phyloP scores from a whole-genome alignment of 2,329 filamentous ascomycete genomes.

The Monosporascus ibericus region DNA sequence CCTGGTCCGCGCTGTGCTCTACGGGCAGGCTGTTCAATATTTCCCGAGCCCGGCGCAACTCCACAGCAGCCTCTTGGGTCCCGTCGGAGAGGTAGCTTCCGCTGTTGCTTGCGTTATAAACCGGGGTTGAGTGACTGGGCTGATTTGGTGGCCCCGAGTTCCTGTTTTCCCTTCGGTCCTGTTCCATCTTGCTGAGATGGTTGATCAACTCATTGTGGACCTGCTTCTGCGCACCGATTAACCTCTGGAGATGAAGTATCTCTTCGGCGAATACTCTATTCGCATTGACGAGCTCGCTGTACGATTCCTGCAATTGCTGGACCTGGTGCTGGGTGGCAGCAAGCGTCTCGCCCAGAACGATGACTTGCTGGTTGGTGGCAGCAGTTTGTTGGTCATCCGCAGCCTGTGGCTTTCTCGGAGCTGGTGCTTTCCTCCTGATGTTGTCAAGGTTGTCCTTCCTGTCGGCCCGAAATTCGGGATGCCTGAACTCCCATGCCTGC shows the following conservation, averaged over 20 bases:
- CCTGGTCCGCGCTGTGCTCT: conserved; percentile 47
- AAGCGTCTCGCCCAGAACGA: conserved; percentile 80
- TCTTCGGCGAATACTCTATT: conserved; percentile 59
- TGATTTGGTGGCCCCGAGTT: conserved; percentile 26
- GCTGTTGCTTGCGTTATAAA: conserved; percentile 33
- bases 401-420: conserved; percentile 67
- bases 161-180: conserved; percentile 36
- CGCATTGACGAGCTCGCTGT: conserved; percentile 65
- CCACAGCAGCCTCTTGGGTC: conserved; percentile 40
- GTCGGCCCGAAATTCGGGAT: conserved; percentile 91
- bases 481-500: conserved; percentile 93
- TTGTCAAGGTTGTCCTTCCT: conserved; percentile 96
- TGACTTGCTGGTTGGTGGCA: conserved; percentile 77
- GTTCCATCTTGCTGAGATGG: conserved; percentile 45
- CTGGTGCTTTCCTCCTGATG: conserved; percentile 90
- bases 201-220: conserved; percentile 52
- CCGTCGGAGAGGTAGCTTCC: conserved; percentile 38
- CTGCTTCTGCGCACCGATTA: conserved; percentile 52
- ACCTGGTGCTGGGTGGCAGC: conserved; percentile 90
- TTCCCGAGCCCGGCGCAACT: conserved; percentile 51
- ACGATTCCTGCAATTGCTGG: conserved; percentile 78
- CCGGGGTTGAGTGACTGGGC: conserved; percentile 30
- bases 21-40: conserved; percentile 46
- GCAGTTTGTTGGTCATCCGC: conserved; percentile 64
- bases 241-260: conserved; percentile 54